phyloP scores from a whole-genome alignment of 176 grass and related monocot genomes.

The Musa schizocarpa region DNA sequence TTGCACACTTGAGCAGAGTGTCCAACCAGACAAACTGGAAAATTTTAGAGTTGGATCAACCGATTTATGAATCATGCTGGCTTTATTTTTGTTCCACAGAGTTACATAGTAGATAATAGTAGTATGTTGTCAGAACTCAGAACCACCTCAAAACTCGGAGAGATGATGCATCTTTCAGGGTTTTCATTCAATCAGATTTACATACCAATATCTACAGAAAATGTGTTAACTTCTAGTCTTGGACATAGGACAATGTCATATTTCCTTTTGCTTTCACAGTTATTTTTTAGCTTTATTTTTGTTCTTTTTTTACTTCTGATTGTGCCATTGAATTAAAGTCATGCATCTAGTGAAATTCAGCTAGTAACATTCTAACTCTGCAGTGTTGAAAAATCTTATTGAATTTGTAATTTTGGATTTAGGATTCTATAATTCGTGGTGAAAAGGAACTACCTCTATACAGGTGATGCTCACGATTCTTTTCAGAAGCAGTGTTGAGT shows the following conservation, averaged over 20 bases:
- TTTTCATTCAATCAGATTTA: background rate
- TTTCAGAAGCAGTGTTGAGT: background rate
- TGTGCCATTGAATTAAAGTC: conserved; percentile 1
- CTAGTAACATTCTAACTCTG: background rate
- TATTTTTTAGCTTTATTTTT: background rate
- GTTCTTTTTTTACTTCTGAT: background rate
- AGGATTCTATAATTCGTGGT: conserved; percentile 89
- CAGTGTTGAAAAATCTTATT: background rate
- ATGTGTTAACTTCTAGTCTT: background rate
- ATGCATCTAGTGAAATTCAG: background rate
- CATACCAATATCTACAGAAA: background rate
- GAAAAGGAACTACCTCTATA: conserved; percentile 84
- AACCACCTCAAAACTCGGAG: background rate
- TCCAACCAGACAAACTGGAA: no score
- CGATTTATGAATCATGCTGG: no score
- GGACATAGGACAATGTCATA: background rate
- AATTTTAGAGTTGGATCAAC: no score
- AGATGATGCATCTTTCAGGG: background rate
- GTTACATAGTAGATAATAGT: background rate
- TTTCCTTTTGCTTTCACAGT: no score
- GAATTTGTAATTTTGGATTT: conserved; percentile 21
- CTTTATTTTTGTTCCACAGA: no score
- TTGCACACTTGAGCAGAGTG: no score
- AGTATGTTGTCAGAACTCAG: background rate
- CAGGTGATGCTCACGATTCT: conserved; percentile 37